phyloP scores from a whole-genome alignment of 1,139 yeast species.

The Cylindricascospora bacillispora region DNA sequence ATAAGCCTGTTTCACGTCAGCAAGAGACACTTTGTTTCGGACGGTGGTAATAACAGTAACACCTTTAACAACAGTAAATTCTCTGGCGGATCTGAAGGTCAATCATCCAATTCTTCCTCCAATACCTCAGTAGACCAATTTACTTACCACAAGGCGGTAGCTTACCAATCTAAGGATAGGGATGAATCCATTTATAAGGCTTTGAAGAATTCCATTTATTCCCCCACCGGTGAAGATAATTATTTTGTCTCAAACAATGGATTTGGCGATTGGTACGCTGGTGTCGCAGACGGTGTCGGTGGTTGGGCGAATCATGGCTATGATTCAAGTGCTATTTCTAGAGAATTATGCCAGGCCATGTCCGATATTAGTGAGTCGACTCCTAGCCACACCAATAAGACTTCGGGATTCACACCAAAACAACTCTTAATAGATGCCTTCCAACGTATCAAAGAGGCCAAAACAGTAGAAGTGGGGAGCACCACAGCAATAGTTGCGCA shows the following conservation, averaged over 20 bases:
- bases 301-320: slow-evolving; percentile 93
- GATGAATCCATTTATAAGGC: slow-evolving; percentile 32
- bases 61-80: no score
- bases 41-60: no score
- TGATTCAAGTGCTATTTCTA: slow-evolving; percentile 71
- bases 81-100: slow-evolving; percentile 1
- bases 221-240: slow-evolving; percentile 84
- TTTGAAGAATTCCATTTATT: slow-evolving; percentile 25
- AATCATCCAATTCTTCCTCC: slow-evolving; percentile 1
- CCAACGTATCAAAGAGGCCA: slow-evolving; percentile 36
- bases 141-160: slow-evolving; percentile 48
- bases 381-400: not conserved
- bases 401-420: slow-evolving; percentile 34
- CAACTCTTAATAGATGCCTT: slow-evolving; percentile 45
- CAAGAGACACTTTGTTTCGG: no score
- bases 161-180: slow-evolving; percentile 62
- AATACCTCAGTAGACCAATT: slow-evolving; percentile 5
- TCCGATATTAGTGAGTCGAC: slow-evolving; percentile 9
- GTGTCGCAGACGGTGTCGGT: slow-evolving; percentile 97
- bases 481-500: slow-evolving; percentile 87
- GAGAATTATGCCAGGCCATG: slow-evolving; percentile 47
- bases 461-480: slow-evolving; percentile 79
- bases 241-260: slow-evolving; percentile 41
- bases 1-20: no score
- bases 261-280: slow-evolving; percentile 39